Base-by-base conservation (phyloP, 768 basidiomycete genomes). In the Candolleomyces eurysporus region DNA sequence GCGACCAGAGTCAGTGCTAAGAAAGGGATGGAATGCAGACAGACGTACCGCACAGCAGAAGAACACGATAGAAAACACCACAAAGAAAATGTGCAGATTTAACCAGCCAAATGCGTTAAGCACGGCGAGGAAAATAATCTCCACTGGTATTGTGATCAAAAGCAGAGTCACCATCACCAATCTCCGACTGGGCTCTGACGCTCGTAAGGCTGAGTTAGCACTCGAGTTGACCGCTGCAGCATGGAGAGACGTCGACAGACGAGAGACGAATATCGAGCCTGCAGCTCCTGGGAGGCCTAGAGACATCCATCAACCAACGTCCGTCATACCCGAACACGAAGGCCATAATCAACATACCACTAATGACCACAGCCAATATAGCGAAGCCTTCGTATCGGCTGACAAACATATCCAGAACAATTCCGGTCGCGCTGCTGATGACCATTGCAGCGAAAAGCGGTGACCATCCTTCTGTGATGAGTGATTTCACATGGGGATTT, bases 361-460 rank as follows among this genome's bases (percentile, higher is more conserved):
- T 92, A 63, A 97, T 91, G 3, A 94, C 92, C 13, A 96, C 84
- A 0, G 92, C 90, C 14, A 99, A 79, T 0, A 98, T 74, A 0
- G 91, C 94, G 69, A 92, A 98, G 2, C 93, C 96, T 60, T 89
- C 84, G 66, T 94, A 98, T 40, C 85, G 80, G 64, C 87, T 88
- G 6, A 96, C 95, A 64, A 96, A 97, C 51, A 84, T 82, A 67
- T 98, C 94, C 10, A 99, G 84, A 0, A 98, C 90, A 63, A 98
- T 88, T 0, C 97, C 97, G 0, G 96, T 91, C 0, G 85, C 92
- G 61, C 87, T 90, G 66, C 87, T 90, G 66, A 96, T 92, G 48
- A 85, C 72, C 92, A 96, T 94, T 6, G 94, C 93, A n/a, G 85
- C 85, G 59, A 97, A 88, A 2, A 98, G 80, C 0, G 97, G 95